Base-by-base conservation (phyloP, 129 eudicot genomes). In the Saussurea involucrata region DNA sequence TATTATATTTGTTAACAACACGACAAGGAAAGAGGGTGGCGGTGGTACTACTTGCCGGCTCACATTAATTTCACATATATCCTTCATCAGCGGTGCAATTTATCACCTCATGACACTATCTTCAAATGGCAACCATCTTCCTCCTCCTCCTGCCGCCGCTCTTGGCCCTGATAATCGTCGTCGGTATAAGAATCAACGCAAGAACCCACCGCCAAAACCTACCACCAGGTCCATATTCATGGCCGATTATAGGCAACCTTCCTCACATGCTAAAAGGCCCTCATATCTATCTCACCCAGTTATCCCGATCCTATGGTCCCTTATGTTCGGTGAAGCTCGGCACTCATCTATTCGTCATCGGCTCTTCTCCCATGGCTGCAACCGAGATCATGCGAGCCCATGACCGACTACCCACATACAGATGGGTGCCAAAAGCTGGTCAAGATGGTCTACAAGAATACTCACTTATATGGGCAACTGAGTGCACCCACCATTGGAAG, bases 351-450 rank as follows among this genome's bases (percentile, higher is more conserved):
- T 80, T 76, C 33, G 77, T 75, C 33, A 49, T 75, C 21, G 85
- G 77, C 11, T 75, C 85, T 0, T 80, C 84, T 55, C 84, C 84
- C 18, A 13, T 36, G 69, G 84, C 84, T 27, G 84, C 84, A 18
- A 74, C 84, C 0, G 84, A 80, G 53, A 74, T 80, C 71, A 80
- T 80, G 84, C 29, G 64, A 74, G 75, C 84, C 63, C 75, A 74
- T 21, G 80, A 80, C 3, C 10, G 37, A 20, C 55, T 74, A 1
- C 84, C 84, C 0, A 80, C 83, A 0, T 79, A 79, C 42, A 32
- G 83, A 55, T 80, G 84, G 84, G 84, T 80, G 63, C 84, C 85
- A 6, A 81, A 70, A 81, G 85, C 85, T 5, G 85, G 81, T 9
- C 81, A 81, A 69, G 77, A 75, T 42, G 81, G 81, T 22, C 20